phyloP scores from a whole-genome alignment of 768 basidiomycete species.

The Amanita polypyramis region DNA sequence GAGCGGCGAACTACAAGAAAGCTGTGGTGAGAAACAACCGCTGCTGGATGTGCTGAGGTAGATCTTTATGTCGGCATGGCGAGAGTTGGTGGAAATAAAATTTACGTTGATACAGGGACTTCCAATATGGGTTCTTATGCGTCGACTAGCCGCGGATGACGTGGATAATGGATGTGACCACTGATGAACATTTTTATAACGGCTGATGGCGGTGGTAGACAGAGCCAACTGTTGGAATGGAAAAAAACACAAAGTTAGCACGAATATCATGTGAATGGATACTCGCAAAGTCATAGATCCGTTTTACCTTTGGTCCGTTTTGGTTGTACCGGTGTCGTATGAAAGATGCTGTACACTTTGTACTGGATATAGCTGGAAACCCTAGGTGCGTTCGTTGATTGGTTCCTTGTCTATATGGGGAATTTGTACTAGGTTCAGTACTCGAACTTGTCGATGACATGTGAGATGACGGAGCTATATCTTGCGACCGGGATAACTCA shows the following conservation, averaged over 20 bases:
- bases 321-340: not conserved
- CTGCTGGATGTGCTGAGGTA: conserved; percentile 26
- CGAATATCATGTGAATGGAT: conserved; percentile 6
- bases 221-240: conserved; percentile 13
- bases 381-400: not conserved
- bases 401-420: conserved; percentile 4
- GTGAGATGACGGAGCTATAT: not conserved
- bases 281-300: conserved; percentile 12
- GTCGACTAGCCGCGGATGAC: conserved; percentile 15
- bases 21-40: conserved; percentile 40
- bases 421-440: not conserved
- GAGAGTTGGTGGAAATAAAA: not conserved
- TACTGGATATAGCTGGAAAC: conserved; percentile 1
- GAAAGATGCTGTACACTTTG: not conserved
- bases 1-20: conserved; percentile 28
- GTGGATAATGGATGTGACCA: conserved; percentile 18
- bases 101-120: not conserved
- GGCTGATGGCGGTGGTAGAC: conserved; percentile 12
- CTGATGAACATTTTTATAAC: conserved; percentile 14
- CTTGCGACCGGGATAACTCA: not conserved
- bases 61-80: conserved; percentile 3
- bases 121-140: conserved; percentile 3
- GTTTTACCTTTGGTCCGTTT: conserved; percentile 10
- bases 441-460: not conserved
- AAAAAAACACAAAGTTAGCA: conserved; percentile 11